Base-by-base conservation (phyloP, 164 flowering plant species). In the Buxus sempervirens region DNA sequence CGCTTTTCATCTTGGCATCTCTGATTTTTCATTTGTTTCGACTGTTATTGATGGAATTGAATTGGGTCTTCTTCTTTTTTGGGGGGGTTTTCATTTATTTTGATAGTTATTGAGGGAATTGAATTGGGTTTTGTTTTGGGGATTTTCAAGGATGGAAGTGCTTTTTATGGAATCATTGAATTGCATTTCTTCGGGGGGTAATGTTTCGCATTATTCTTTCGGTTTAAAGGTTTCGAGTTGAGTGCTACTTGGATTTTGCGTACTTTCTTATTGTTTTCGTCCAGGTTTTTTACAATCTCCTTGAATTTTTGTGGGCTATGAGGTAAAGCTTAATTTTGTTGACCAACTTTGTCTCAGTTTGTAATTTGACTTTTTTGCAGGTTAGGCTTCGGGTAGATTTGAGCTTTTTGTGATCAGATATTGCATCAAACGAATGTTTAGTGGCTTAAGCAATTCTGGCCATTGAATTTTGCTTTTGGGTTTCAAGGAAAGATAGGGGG, bases 41-140 rank as follows among this genome's bases (percentile, higher is more conserved):
- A 67, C 63, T 18, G 22, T 42, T 54, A 41, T 27, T 25, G 27
- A 36, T 63, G 71, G 63, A 64, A 42, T 45, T 63, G 42, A 58
- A 7, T 57, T 58, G n/a, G 58, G 57, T 60, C 19, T 9, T 42
- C 18, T n/a, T n/a, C n/a, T 49, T 54, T 49, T 48, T 63, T 48
- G 18, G 21, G 54, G 18, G 23, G 7, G 16, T 45, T 45, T 63
- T 32, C 38, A 7, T 32, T 32, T 32, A 32, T 32, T 32, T 32
- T 32, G 38, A 32, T 32, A 7, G 38, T 32, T 32, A 32, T 32
- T 32, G 38, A 32, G 38, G 51, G 18, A 45, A 45, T 15, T 45
- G 14, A 45, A 45, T 45, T 45, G 51, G 51, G 12, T 45, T 1
- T 45, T 15, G 12, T 10, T 45, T 45, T 45, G 14, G 51, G 51